Base-by-base conservation (phyloP, 2,329 filamentous ascomycete species). In the Aspergillus niger region DNA sequence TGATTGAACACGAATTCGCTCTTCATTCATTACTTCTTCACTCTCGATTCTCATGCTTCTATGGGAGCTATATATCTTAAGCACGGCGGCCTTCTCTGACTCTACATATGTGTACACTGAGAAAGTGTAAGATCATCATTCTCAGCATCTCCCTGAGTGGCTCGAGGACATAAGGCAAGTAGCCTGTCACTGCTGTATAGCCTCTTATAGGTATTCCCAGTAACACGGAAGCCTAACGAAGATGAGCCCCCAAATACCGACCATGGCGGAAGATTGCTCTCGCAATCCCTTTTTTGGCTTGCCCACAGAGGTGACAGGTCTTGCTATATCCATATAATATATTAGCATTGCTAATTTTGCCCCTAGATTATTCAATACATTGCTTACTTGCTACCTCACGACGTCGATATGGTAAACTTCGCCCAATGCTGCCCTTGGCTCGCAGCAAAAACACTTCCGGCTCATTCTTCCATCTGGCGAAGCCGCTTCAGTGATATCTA, bases 381-480 rank as follows among this genome's bases (percentile, higher is more conserved):
- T 15, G 72, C 72, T 8, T 67, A 58, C 48, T 55, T 69, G 10
- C 66, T 76, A 3, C 59, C 66, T 13, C 62, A 24, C 1, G 74
- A 79, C 49, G 39, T 36, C 2, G 77, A 79, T 55, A 30, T 78
- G 2, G 38, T 66, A 3, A 70, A 65, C 17, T 64, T 79, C 38
- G 64, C 68, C 20, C 62, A 60, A 10, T 66, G 70, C 24, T 74
- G 74, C 60, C 64, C 60, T 7, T 66, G 58, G 6, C 58, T 76
- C 8, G 65, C 66, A 5, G 49, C 54, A 0, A 61, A 65, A 11
- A 66, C 77, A 15, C 58, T 74, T 7, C 69, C 69, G 1, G 47
- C 65, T 1, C 55, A 70, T 2, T 75, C 76, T 0, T 63, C 66
- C 0, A 62, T 79, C 26, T 80, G 76, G 77, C 63, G 71, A 20